Percentiles rank a stretch among this genome's conserved stretches.
These are phyloP conservation scores for Yamadazyma epiphylla DNA, from an alignment of 1,139 yeast species.

Conservation along the genomic window DNA sequence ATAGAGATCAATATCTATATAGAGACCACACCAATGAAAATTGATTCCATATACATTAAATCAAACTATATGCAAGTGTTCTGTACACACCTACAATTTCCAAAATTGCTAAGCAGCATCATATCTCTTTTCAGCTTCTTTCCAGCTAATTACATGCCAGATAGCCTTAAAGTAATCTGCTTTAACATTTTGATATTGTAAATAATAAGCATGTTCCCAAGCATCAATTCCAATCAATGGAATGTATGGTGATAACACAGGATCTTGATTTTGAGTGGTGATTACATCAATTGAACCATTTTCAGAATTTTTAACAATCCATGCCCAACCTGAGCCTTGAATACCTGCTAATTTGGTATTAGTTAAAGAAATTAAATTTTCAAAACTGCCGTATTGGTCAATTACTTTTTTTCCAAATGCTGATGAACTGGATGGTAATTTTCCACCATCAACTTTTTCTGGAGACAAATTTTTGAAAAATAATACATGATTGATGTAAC, in stretches of 20 bases:
- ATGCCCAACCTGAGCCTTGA: constrained; percentile 99
- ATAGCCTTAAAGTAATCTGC: constrained; percentile 93
- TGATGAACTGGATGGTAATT: constrained; percentile 58
- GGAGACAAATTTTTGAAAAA: constrained; percentile 95
- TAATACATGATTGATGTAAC: constrained; percentile 79
- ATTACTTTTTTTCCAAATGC: constrained; percentile 61
- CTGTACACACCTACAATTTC: too few species aligned
- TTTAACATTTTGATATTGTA: constrained; percentile 93
- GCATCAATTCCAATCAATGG: constrained; percentile 95
- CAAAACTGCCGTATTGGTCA: constrained; percentile 73
- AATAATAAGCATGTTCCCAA: constrained; percentile 98
- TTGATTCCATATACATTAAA: too few species aligned
- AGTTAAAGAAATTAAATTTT: constrained; percentile 62
- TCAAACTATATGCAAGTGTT: too few species aligned
- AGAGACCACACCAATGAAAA: too few species aligned
- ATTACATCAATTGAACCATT: constrained; percentile 79
- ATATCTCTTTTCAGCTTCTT: constrained; percentile 78
- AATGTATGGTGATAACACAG: constrained; percentile 66
- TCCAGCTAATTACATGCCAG: constrained; percentile 97
- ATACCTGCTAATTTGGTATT: constrained; percentile 84
- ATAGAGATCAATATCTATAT: too few species aligned
- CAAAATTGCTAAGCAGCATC: constrained; percentile 3
- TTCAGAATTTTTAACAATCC: constrained; percentile 82
- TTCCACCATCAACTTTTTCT: constrained; percentile 69
- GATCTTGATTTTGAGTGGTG: constrained; percentile 88